These are phyloP conservation scores for Colletotrichum plurivorum DNA, from an alignment of 2,329 filamentous ascomycete species.

Conservation along the genomic window DNA sequence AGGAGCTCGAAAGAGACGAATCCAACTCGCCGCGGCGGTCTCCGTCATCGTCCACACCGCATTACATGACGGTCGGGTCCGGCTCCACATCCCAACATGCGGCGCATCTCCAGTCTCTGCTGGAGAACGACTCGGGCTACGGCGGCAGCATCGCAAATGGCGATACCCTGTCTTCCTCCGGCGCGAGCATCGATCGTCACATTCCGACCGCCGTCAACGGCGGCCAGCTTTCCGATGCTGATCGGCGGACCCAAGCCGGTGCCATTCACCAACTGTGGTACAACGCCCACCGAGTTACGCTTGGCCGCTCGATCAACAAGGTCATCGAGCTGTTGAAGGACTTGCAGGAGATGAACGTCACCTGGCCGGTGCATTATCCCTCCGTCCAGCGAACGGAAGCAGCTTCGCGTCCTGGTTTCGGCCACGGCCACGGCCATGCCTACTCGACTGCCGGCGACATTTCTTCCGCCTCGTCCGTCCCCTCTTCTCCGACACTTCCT, in stretches of 20 bases:
- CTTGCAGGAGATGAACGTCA: constrained; percentile 89
- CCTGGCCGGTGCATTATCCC: constrained; percentile 96
- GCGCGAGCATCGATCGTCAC: constrained; percentile 43
- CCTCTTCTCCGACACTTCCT: constrained; percentile 60
- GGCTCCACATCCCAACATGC: constrained; percentile 88
- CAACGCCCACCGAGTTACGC: constrained; percentile 88
- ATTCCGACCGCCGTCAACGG: constrained; percentile 39
- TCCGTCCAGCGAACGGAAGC: constrained; percentile 77
- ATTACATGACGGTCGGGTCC: constrained; percentile 90
- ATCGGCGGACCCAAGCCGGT: constrained; percentile 74
- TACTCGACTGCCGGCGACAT: constrained; percentile 71
- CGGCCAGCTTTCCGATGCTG: constrained; percentile 57
- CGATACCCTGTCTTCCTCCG: constrained; percentile 57
- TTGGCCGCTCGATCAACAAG: constrained; percentile 89
- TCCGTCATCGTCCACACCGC: constrained; percentile 50
- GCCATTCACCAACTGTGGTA: constrained; percentile 95
- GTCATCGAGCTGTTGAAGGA: constrained; percentile 87
- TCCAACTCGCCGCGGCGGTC: constrained; percentile 46
- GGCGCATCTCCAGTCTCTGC: constrained; percentile 81
- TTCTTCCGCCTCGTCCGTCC: constrained; percentile 52
- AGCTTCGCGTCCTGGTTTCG: constrained; percentile 72
- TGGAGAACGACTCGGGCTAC: constrained; percentile 93
- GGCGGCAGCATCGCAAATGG: constrained; percentile 83
- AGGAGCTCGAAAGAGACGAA: constrained; percentile 46
- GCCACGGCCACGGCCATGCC: constrained; percentile 75